A percentile compares a stretch with the other conserved stretches of the same genome.
phyloP scores from a whole-genome alignment of 2,329 filamentous ascomycete species.

The Chaetomium sp. region DNA sequence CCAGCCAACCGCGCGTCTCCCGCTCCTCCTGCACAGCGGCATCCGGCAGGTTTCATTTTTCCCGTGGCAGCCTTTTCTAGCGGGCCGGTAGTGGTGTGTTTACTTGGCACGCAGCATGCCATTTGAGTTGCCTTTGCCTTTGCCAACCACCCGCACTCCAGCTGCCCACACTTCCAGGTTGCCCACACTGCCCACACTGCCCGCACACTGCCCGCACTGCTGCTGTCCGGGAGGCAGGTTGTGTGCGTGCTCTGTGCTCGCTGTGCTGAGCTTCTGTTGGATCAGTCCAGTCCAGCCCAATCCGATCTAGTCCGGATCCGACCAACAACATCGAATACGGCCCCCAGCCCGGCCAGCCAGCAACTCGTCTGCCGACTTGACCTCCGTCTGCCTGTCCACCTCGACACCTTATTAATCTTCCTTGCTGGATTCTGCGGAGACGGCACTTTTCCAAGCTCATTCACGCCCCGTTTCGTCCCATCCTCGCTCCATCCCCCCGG shows the following conservation, averaged over 20 bases:
- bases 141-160: no score
- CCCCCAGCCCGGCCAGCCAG: background rate
- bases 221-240: background rate
- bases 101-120: conserved; percentile 14
- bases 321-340: conserved; percentile 6
- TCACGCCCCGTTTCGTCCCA: background rate
- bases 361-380: background rate
- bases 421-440: conserved; percentile 1
- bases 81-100: conserved; percentile 17
- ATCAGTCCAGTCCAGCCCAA: background rate
- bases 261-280: conserved; percentile 1
- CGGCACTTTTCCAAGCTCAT: background rate
- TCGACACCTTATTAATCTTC: background rate
- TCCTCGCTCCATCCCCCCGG: background rate
- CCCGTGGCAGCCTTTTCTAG: conserved; percentile 22
- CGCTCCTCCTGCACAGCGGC: conserved; percentile 9
- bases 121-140: background rate
- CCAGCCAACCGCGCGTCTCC: background rate
- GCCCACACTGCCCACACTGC: background rate
- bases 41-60: conserved; percentile 24
- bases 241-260: background rate
- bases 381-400: background rate
- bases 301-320: background rate
- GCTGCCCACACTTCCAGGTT: background rate
- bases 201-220: no score